Base-by-base conservation (phyloP, 495 filamentous ascomycete genomes). In the Daldinia childiae region DNA sequence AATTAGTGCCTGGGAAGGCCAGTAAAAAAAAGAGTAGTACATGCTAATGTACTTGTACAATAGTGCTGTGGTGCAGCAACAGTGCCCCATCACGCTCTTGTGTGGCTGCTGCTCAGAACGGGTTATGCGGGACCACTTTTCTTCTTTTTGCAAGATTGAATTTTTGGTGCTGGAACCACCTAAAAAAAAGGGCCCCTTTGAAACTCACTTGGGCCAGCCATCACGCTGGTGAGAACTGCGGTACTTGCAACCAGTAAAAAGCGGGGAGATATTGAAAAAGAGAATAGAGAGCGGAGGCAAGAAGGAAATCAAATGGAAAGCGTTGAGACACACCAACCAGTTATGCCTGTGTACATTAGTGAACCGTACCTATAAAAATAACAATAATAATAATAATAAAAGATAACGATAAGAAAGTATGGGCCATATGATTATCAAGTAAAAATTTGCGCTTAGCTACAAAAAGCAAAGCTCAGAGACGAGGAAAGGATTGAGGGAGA, bases 311-410 rank as follows among this genome's bases (percentile, higher is more conserved):
- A 69, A 74, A 75, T 68, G 63, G 68, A 48, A 57, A 71, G 27
- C 50, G 61, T 61, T 69, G 69, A 73, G 75, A 75, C 76, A 78
- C 77, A 75, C 75, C 70, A 78, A 75, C 62, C 36, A 64, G 43
- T 67, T 64, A 64, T 67, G 63, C 64, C 52, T 62, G 62, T 54
- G 50, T 54, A 54, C 50, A 54, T 54, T 30, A 30, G 50, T 74
- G 30, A 59, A 54, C 64, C 74, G 70, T 64, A 30, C 64, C 68
- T 8, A 1, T 1, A 58, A 66, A 68, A 63, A 63, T 68, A 74
- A 66, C 58, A 73, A 51, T 52, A 29, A 30, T 54, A 68, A n/a
- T n/a, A n/a, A n/a, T n/a, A n/a, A n/a, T n/a, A n/a, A n/a, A 24
- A 65, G 73, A 69, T 64, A 74, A 69, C 57, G 64, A 69, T 68